Percentiles rank a stretch among this genome's conserved stretches.
Conservation (phyloP, 805 yeast species). For the Kodamaea fukazawae region DNA sequence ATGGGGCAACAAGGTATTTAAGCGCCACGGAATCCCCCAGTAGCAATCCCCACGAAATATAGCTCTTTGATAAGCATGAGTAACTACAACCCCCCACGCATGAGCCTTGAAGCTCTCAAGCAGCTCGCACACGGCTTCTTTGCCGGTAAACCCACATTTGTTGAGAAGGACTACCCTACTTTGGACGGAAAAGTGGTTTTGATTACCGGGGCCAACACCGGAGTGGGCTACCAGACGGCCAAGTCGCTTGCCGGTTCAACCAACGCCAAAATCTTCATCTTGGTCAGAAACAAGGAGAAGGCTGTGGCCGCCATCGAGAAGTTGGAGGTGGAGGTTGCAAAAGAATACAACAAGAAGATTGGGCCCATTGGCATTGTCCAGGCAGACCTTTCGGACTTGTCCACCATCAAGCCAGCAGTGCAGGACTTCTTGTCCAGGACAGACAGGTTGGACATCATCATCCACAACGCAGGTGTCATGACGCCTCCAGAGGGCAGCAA, state of each 20-base stretch:
- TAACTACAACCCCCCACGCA: too few species aligned
- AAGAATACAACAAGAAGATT: constrained; percentile 5
- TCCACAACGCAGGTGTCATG: constrained; percentile 35
- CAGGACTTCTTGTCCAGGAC: constrained; percentile 16
- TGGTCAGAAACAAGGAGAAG: constrained; percentile 35
- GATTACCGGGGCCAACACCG: constrained; percentile 41
- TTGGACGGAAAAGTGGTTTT: constrained; percentile 36
- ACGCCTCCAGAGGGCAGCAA: constrained; percentile 31
- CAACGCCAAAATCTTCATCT: constrained; percentile 32
- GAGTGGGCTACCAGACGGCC: constrained; percentile 30
- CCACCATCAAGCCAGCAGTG: constrained; percentile 21
- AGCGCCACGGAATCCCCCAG: too few species aligned
- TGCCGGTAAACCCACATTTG: constrained; percentile 17
- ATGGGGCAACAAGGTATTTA: too few species aligned
- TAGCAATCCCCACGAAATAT: too few species aligned
- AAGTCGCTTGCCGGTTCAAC: constrained; percentile 28
- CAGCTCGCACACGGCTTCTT: too few species aligned
- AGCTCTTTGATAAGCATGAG: too few species aligned
- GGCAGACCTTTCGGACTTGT: constrained; percentile 12
- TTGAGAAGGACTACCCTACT: constrained; percentile 35
- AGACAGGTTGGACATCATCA: constrained; percentile 19
- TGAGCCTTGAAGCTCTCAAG: too few species aligned
- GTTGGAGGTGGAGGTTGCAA: constrained; percentile 21
- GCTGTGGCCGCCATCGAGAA: constrained; percentile 25
- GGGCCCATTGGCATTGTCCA: constrained; percentile 4